Evolutionary conservation across 345 rosid genomes (phyloP), one percentile per base, ranked within the genome.

Genomic region (Anacardium occidentale): DNA sequence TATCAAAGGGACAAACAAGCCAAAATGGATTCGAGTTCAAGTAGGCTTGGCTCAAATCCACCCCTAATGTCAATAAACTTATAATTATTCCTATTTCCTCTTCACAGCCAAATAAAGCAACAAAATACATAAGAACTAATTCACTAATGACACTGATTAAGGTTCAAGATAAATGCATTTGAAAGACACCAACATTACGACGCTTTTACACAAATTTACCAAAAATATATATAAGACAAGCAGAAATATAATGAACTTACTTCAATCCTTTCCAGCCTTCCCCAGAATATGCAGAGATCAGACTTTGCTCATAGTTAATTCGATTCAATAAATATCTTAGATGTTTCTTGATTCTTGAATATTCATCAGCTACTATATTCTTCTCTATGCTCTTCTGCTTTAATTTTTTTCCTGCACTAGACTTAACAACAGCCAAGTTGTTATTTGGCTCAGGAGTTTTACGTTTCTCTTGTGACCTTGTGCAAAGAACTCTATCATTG

Each of bases 251-350:
- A 70, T 70, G 76, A 62, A 77, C 90, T 71, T 61, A 95, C 99
- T 96, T 95, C 78, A 88, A 85, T 63, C 98, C 97, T 88, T 91
- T 95, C 99, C 98, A 95, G 73, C 99, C 99, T 86, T 95, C 98
- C 29, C 89, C 82, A 52, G 98, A 95, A 82, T 95, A 95, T 11
- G 99, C 99, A 20, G 84, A 82, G 69, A 95, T 95, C 65, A 95
- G 85, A 80, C 82, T 95, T 78, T 82, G 89, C 82, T 95, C 97
- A 45, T 91, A 95, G 78, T 66, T 83, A 61, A 92, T 93, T 74
- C 94, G 84, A 66, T 81, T 86, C 64, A 92, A 73, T 11, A 95
- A 80, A 75, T 95, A 95, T 59, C 94, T 79, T 59, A 95, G 87
- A 72, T 87, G 93, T 64, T 64, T 80, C 78, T 78, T 91, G 80